These are phyloP conservation scores for Piromyces finnis DNA, from an alignment of 192 early-diverging fungal genomes.

Conservation along the genomic window DNA sequence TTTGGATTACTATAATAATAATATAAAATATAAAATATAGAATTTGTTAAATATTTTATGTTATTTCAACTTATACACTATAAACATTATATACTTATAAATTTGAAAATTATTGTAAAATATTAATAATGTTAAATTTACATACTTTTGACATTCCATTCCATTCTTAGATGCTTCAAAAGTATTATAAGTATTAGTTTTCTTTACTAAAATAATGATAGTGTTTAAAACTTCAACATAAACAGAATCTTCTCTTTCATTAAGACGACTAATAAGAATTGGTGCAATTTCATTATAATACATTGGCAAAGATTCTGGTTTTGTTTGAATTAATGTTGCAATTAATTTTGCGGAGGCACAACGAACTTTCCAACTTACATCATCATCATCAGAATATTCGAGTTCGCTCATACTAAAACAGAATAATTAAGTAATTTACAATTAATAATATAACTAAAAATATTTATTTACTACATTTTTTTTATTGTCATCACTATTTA, in stretches of 20 bases:
- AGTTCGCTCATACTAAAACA: slow-evolving; percentile 12
- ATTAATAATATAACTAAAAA: too few relatives aligned
- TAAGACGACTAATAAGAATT: slow-evolving; percentile 53
- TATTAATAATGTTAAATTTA: neutral
- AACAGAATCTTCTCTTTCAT: slow-evolving; percentile 73
- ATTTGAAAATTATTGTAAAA: too few relatives aligned
- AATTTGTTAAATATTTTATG: too few relatives aligned
- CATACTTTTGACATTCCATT: neutral
- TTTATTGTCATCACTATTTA: too few relatives aligned
- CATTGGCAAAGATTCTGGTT: slow-evolving; percentile 40
- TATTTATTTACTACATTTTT: too few relatives aligned
- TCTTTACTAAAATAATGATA: slow-evolving; percentile 40
- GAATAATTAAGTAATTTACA: slow-evolving; percentile 24
- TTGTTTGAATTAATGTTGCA: slow-evolving; percentile 42
- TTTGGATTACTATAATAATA: neutral
- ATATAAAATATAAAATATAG: too few relatives aligned
- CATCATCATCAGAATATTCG: slow-evolving; percentile 77
- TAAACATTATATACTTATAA: too few relatives aligned
- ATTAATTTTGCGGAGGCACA: slow-evolving; percentile 55
- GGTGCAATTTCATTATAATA: slow-evolving; percentile 52
- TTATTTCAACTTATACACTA: too few relatives aligned
- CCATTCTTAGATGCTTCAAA: neutral
- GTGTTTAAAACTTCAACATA: slow-evolving; percentile 58
- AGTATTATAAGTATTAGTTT: slow-evolving; percentile 9
- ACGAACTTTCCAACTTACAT: slow-evolving; percentile 84